Evolutionary conservation across 805 yeast genomes (phyloP), one percentile per base, ranked within the genome.

Genomic region (Yamadazyma nakazawae): DNA sequence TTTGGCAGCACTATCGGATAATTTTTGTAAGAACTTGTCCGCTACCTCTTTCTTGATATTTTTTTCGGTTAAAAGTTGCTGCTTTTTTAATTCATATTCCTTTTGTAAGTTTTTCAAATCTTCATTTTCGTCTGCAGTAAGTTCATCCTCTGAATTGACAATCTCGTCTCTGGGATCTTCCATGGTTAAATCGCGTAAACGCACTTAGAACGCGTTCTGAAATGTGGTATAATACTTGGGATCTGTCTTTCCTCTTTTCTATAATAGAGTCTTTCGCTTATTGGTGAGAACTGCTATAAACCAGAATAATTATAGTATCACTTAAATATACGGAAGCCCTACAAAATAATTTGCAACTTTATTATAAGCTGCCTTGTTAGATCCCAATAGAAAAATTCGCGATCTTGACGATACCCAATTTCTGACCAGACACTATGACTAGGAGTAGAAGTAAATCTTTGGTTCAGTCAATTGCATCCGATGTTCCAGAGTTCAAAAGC

Each of bases 381-480:
- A 28, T 28, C 32, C 9, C 11, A 9, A 28, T 11, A 5, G 32
- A 28, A 26, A 25, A 38, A 26, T 38, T 25, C 41, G 41, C 41
- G 41, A 14, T 25, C 16, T n/a, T 12, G 6, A 14, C n/a, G 8
- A 16, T 21, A 21, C 13, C n/a, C 13, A 12, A 14, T 38, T 38
- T 24, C 18, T 12, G 17, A 30, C 34, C 17, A 34, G 14, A 30
- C 8, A 32, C 34, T 24, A 71, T 70, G 76, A 50, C 68, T 42
- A 65, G 82, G 49, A 70, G 74, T 7, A 69, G 89, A 57, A 74
- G 83, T 45, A 75, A 78, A 49, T 83, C 90, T 2, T 76, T 82
- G 50, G 88, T 84, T 0, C 80, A 80, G 42, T 64, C 69, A 26
- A 81, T 84, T 40, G 89, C 89, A 0, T 62, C 74, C 37, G 78